Conservation (phyloP, 2,329 filamentous ascomycete genomes). For the Alternaria tenuissima region DNA sequence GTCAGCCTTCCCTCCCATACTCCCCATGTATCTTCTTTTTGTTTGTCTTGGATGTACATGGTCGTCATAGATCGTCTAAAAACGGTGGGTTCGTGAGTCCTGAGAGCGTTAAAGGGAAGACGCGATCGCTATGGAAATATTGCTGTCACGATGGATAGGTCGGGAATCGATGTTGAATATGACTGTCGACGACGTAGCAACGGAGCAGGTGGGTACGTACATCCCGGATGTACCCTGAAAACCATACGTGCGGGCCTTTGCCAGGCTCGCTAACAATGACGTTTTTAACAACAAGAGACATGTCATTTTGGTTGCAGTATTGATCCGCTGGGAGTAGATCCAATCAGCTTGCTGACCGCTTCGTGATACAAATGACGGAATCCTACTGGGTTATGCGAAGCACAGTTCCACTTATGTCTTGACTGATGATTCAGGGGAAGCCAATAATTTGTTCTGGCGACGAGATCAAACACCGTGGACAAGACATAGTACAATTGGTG, state of each 20-base stretch:
- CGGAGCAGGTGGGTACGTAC: slow-evolving; percentile 5
- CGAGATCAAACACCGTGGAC: not conserved
- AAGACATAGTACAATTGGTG: not conserved
- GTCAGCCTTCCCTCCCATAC: not conserved
- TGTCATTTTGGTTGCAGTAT: slow-evolving; percentile 6
- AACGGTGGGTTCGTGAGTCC: slow-evolving; percentile 1
- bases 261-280: slow-evolving; percentile 1
- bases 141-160: not conserved
- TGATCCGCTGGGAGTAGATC: not conserved
- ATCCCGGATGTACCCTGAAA: slow-evolving; percentile 9
- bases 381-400: slow-evolving; percentile 1
- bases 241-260: not conserved
- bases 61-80: not conserved
- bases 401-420: not conserved
- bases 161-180: not conserved
- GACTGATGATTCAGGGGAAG: not conserved
- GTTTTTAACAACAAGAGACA: not conserved
- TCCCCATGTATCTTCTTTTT: slow-evolving; percentile 2
- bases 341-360: not conserved
- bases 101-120: not conserved
- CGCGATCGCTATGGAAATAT: not conserved
- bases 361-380: slow-evolving; percentile 9
- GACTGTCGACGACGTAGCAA: slow-evolving; percentile 1
- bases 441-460: not conserved
- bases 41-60: slow-evolving; percentile 8